A percentile compares a stretch with the other conserved stretches of the same genome.
Conservation (phyloP, 2,329 filamentous ascomycete species). For the Fusarium sp. region DNA sequence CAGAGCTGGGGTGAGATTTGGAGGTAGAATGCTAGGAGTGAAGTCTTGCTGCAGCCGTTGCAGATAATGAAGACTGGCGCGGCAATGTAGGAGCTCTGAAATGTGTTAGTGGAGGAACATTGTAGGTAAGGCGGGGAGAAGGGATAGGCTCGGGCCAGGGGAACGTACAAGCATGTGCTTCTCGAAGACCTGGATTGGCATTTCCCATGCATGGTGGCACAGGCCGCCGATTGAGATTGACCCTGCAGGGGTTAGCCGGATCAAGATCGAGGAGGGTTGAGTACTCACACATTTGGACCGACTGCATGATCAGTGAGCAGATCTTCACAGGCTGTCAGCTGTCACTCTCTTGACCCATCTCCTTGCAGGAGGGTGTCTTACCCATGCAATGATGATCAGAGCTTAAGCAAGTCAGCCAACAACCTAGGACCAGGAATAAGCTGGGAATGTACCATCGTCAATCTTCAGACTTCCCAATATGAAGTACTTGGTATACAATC, state of each 20-base stretch:
- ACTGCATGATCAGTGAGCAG: conserved; percentile 41
- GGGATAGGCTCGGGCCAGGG: rapidly evolving
- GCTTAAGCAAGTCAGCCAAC: not conserved
- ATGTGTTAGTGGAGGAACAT: not conserved
- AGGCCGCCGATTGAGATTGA: conserved; percentile 43
- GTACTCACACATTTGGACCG: conserved; percentile 36
- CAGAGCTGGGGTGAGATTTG: conserved; percentile 48
- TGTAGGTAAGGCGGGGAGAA: too few relatives aligned
- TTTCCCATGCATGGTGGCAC: conserved; percentile 46
- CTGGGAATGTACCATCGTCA: conserved; percentile 30
- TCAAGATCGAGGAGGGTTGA: rapidly evolving
- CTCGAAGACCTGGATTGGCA: conserved; percentile 36
- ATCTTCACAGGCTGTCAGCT: not conserved
- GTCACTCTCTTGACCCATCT: rapidly evolving
- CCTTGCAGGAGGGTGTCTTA: not conserved
- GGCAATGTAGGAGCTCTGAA: conserved; percentile 42
- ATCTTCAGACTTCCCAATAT: conserved; percentile 17
- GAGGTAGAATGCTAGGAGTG: conserved; percentile 51
- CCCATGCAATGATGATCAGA: conserved; percentile 28
- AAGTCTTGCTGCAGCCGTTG: conserved; percentile 51
- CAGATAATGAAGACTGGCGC: conserved; percentile 48
- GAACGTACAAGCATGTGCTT: conserved; percentile 35
- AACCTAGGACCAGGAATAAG: rapidly evolving
- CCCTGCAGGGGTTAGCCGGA: conserved; percentile 16
- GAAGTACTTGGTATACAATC: conserved; percentile 47